Conservation (phyloP, 2,329 filamentous ascomycete species). For the Colletotrichum chlorophyti region DNA sequence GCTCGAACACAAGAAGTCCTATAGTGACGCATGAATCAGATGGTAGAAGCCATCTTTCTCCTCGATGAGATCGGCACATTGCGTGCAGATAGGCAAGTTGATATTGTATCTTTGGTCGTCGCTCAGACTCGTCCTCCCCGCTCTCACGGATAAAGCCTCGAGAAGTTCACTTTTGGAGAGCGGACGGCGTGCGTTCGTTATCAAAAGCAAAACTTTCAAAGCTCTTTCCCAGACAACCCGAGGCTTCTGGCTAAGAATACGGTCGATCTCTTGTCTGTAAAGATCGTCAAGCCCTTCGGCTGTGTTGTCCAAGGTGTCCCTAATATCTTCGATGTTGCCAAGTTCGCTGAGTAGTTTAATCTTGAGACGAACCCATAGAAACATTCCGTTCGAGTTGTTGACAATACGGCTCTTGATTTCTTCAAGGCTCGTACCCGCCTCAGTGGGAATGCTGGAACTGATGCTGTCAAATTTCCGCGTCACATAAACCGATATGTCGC, state of each 20-base stretch:
- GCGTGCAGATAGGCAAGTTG: background rate
- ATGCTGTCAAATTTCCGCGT: background rate
- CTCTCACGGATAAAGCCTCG: constrained; percentile 1
- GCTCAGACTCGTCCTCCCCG: background rate
- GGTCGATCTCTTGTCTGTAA: background rate
- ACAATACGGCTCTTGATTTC: background rate
- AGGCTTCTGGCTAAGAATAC: background rate
- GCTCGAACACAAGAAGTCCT: background rate
- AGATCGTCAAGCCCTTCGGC: background rate
- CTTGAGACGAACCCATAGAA: background rate
- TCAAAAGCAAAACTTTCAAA: background rate
- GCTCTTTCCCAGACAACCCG: background rate
- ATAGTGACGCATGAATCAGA: constrained; percentile 3
- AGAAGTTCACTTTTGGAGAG: background rate
- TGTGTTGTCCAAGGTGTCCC: background rate
- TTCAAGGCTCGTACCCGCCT: background rate
- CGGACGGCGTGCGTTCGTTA: background rate
- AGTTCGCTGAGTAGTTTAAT: background rate
- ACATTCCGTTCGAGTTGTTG: background rate
- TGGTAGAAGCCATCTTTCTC: background rate
- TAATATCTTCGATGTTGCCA: background rate
- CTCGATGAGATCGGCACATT: background rate
- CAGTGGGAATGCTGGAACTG: background rate
- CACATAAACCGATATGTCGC: background rate
- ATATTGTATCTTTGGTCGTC: background rate